Evolutionary conservation across 2,329 filamentous ascomycete genomes (phyloP).

Genomic region (Sarocladium oryzae): DNA sequence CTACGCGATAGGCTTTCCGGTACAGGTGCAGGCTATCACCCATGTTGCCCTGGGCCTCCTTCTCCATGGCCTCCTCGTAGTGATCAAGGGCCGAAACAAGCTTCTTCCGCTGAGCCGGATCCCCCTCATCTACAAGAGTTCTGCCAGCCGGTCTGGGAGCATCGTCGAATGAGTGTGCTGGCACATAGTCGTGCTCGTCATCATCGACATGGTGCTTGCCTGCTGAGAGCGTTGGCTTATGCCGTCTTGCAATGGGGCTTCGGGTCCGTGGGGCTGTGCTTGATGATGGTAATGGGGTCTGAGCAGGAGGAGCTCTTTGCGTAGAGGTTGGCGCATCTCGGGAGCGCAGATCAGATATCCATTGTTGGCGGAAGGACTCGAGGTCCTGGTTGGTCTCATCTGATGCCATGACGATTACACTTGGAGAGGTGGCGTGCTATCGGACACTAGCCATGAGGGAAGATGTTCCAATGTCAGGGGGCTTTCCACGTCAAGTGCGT

Average conservation of each 20-base stretch:
- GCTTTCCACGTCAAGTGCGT: not conserved
- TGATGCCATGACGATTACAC: not conserved
- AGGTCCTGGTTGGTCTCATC: constrained; percentile 60
- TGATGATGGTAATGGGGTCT: constrained; percentile 8
- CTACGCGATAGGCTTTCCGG: constrained; percentile 79
- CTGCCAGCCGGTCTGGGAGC: constrained; percentile 10
- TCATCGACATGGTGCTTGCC: constrained; percentile 19
- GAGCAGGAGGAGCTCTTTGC: not conserved
- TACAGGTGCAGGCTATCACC: constrained; percentile 87
- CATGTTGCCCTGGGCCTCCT: constrained; percentile 75
- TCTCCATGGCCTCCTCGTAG: constrained; percentile 87
- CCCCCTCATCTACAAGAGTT: constrained; percentile 12
- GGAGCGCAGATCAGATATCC: constrained; percentile 69
- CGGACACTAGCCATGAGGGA: too few relatives aligned
- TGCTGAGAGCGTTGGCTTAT: constrained; percentile 15
- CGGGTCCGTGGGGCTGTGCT: constrained; percentile 12
- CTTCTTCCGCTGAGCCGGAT: constrained; percentile 27
- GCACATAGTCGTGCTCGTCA: constrained; percentile 29
- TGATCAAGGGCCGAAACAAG: constrained; percentile 80
- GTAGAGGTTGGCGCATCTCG: constrained; percentile 18
- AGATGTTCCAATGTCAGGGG: too few relatives aligned
- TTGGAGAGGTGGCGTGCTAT: too few relatives aligned
- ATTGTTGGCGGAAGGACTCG: constrained; percentile 78
- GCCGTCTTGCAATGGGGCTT: not conserved
- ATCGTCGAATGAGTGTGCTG: constrained; percentile 27